Conservation (phyloP, 2,329 filamentous ascomycete species). For the Colletotrichum karsti region DNA sequence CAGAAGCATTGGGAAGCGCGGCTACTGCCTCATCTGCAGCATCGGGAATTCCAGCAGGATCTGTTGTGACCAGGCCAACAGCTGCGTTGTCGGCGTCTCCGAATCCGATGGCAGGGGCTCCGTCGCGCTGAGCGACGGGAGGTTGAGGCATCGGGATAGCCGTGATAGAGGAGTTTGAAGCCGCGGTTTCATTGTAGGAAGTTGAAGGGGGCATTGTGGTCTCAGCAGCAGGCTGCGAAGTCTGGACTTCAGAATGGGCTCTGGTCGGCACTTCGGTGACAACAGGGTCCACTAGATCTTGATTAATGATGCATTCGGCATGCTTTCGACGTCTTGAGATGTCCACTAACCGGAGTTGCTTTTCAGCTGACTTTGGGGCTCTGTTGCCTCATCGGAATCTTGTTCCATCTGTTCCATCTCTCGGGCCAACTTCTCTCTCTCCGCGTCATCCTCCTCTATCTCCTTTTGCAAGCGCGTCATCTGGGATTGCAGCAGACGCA, state of each 20-base stretch:
- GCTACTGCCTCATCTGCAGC: neutral
- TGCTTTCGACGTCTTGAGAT: neutral
- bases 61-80: slow-evolving; percentile 15
- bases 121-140: neutral
- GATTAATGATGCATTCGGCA: neutral
- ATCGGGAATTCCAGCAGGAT: neutral
- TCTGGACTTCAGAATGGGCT: neutral
- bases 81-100: slow-evolving; percentile 8
- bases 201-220: neutral
- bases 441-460: slow-evolving; percentile 46
- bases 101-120: neutral
- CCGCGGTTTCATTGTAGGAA: neutral
- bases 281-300: slow-evolving; percentile 9
- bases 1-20: neutral
- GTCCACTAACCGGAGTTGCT: slow-evolving; percentile 22
- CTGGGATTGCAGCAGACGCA: slow-evolving; percentile 56
- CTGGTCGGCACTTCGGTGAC: neutral
- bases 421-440: slow-evolving; percentile 42
- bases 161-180: neutral
- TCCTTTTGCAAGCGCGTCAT: slow-evolving; percentile 58
- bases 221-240: neutral
- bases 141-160: neutral
- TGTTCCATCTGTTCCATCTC: slow-evolving; percentile 33
- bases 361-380: slow-evolving; percentile 18
- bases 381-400: slow-evolving; percentile 9